Evolutionary conservation across 345 rosid species (phyloP).

Genomic region (Corchorus olitorius): DNA sequence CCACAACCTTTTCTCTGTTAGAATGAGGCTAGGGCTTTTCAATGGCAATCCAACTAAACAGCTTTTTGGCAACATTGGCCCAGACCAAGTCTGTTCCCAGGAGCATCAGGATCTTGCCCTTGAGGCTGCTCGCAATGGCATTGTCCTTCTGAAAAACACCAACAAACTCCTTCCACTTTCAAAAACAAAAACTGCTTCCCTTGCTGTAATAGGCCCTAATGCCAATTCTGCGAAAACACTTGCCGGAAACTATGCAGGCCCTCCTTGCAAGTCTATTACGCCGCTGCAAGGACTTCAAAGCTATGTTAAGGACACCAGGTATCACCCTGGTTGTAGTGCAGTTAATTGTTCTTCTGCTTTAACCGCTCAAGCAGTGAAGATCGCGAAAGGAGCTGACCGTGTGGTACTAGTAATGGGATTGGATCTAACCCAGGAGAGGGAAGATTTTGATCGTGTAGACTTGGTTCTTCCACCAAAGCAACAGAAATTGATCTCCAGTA

Average conservation of each 20-base stretch:
- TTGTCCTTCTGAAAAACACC: constrained; percentile 79
- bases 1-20: constrained; percentile 67
- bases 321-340: constrained; percentile 59
- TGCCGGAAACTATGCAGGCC: constrained; percentile 86
- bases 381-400: constrained; percentile 57
- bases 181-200: constrained; percentile 42
- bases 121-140: constrained; percentile 79
- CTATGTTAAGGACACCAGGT: constrained; percentile 51
- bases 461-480: constrained; percentile 78
- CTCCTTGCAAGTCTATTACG: constrained; percentile 61
- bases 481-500: constrained; percentile 51
- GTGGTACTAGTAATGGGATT: constrained; percentile 87
- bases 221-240: constrained; percentile 58
- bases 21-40: constrained; percentile 90
- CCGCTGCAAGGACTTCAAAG: constrained; percentile 56
- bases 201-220: constrained; percentile 85
- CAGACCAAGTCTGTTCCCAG: constrained; percentile 60
- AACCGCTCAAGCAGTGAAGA: constrained; percentile 49
- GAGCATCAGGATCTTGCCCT: constrained; percentile 77
- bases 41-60: constrained; percentile 60
- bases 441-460: constrained; percentile 66
- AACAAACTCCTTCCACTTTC: constrained; percentile 57
- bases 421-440: constrained; percentile 80
- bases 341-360: constrained; percentile 60
- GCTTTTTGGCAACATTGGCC: constrained; percentile 63